phyloP scores from a whole-genome alignment of 441 rosid species.

The Mallotus repandus region DNA sequence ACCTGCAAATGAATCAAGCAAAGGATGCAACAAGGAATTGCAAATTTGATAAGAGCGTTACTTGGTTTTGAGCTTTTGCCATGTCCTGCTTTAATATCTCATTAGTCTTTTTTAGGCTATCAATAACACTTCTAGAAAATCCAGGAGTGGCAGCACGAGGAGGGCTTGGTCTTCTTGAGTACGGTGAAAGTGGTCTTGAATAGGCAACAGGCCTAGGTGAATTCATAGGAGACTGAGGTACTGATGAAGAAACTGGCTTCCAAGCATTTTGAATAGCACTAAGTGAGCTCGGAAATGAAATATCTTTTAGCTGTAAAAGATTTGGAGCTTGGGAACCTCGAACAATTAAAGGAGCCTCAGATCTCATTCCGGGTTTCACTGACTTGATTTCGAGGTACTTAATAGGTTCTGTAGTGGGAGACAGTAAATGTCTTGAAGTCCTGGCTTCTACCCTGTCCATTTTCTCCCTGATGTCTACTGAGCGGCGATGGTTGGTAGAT shows the following conservation, averaged over 20 bases:
- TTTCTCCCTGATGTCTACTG: constrained; percentile 59
- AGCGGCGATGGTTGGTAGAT: constrained; percentile 38
- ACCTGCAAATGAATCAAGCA: constrained; percentile 3
- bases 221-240: constrained; percentile 24
- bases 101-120: constrained; percentile 83
- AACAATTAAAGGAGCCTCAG: constrained; percentile 45
- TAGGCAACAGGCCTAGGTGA: constrained; percentile 33
- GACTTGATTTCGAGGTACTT: constrained; percentile 62
- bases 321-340: constrained; percentile 84
- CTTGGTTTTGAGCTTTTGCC: constrained; percentile 68
- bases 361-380: constrained; percentile 46
- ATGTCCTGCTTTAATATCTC: constrained; percentile 76
- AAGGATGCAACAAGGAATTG: constrained; percentile 21
- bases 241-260: constrained; percentile 39
- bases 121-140: constrained; percentile 73
- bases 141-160: constrained; percentile 53
- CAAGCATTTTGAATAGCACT: constrained; percentile 62
- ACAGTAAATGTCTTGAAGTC: constrained; percentile 54
- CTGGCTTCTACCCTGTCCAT: constrained; percentile 40
- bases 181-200: constrained; percentile 59
- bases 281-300: constrained; percentile 69
- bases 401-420: constrained; percentile 49
- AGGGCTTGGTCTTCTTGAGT: constrained; percentile 74
- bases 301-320: constrained; percentile 61
- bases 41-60: constrained; percentile 27